A percentile compares a stretch with the other conserved stretches of the same genome.
Evolutionary conservation across 1,139 yeast species (phyloP).

Genomic region (Protomyces lactucae-debilis): DNA sequence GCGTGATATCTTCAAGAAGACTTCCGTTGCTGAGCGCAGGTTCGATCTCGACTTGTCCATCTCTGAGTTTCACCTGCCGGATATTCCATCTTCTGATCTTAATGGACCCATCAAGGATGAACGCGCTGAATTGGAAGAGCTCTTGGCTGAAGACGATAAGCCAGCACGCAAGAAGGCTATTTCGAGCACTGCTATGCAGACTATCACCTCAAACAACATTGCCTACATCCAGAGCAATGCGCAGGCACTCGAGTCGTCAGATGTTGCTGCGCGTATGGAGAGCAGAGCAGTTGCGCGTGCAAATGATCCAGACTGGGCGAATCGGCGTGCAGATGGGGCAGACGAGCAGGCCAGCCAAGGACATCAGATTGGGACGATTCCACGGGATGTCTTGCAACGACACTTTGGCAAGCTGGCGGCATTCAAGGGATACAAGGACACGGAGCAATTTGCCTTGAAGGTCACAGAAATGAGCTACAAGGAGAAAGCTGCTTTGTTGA

Average conservation of each 20-base stretch:
- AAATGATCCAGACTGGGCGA: not conserved
- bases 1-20: constrained; percentile 29
- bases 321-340: not conserved
- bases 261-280: not conserved
- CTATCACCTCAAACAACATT: not conserved
- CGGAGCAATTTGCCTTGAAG: constrained; percentile 27
- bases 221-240: not conserved
- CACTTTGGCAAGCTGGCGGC: constrained; percentile 29
- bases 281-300: not conserved
- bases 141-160: not conserved
- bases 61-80: not conserved
- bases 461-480: constrained; percentile 14
- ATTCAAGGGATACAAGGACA: constrained; percentile 7
- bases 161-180: not conserved
- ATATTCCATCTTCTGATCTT: not conserved
- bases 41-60: constrained; percentile 2
- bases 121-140: not conserved
- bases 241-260: not conserved
- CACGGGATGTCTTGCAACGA: constrained; percentile 6
- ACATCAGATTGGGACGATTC: not conserved
- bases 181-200: not conserved
- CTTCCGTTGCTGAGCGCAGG: constrained; percentile 17
- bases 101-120: constrained; percentile 3
- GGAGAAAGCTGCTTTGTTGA: constrained; percentile 10
- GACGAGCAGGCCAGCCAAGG: not conserved